Evolutionary conservation across 305 asterid species (phyloP).

Genomic region (Plantago rigida): DNA sequence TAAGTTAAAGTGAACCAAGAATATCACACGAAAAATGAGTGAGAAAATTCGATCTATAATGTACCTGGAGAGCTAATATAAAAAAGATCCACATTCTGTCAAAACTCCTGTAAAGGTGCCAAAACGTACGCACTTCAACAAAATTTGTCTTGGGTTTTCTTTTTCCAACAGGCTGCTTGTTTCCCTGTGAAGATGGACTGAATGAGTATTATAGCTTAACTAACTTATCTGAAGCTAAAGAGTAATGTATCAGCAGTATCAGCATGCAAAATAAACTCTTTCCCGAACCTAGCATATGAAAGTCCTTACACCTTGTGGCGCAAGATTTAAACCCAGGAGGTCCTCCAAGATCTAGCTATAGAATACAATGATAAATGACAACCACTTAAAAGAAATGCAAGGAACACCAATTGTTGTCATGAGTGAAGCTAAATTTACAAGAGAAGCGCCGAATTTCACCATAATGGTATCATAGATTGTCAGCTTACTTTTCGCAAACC

Average conservation of each 20-base stretch:
- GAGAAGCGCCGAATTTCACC: no score
- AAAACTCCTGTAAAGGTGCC: conserved; percentile 89
- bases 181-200: conserved; percentile 38
- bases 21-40: neutral
- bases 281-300: neutral
- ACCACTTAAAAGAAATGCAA: no score
- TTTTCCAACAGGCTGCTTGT: conserved; percentile 47
- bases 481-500: no score
- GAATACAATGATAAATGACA: neutral
- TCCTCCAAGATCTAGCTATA: neutral
- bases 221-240: neutral
- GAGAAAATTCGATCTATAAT: conserved; percentile 10
- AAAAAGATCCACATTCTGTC: conserved; percentile 95
- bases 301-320: neutral
- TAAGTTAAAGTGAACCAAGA: conserved; percentile 18
- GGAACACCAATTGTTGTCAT: no score
- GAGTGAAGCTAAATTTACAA: no score
- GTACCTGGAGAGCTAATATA: conserved; percentile 87
- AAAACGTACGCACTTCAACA: conserved; percentile 94
- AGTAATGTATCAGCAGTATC: neutral
- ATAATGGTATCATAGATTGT: no score
- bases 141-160: conserved; percentile 91
- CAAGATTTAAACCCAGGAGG: no score
- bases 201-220: conserved; percentile 14
- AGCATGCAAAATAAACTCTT: neutral